Base-by-base conservation (phyloP, 495 filamentous ascomycete genomes). In the Apiosordaria backusii region DNA sequence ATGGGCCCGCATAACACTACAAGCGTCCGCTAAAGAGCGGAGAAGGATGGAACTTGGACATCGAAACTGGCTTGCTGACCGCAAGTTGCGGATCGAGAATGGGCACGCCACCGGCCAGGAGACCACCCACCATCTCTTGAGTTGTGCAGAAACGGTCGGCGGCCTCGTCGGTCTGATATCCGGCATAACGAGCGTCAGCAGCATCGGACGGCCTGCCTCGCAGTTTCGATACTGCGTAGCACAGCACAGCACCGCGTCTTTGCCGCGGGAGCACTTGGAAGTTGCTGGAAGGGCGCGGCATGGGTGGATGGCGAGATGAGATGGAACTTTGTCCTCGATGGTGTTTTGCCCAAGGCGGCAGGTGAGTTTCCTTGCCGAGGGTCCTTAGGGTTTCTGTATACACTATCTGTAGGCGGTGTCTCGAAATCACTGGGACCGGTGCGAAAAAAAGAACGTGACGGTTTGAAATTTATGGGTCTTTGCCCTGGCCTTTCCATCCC, bases 1-100 rank as follows among this genome's bases (percentile, higher is more conserved):
- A 25, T 45, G 22, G 61, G 62, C 65, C 60, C 65, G 55, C 60
- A 50, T 19, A 50, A 23, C 45, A 21, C 9, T 15, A 35, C 13
- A 24, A 13, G n/a, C 57, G 50, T 16, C 53, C 27, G 35, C 24
- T 55, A 52, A 18, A 13, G 59, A 50, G 53, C 53, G 60, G 67
- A 60, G 67, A 60, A 60, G 61, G 35, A 61, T 54, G 26, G 50
- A 69, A 69, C 45, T 69, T 66, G 63, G 55, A 62, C 59, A 26
- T 64, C 64, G 66, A 64, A 64, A 68, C 61, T 45, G 62, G 57
- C 57, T 57, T 25, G 23, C 50, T 52, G 57, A 45, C 65, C 19
- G 55, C 35, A 63, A 50, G 53, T 64, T 23, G 60, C 24, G 18
- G 45, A 29, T 35, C 18, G 7, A 25, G 24, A 19, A 21, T 13